Percentiles rank a stretch among this genome's conserved stretches.
Conservation (phyloP, 1,284 basidiomycete genomes). For the Vanrija sp. region DNA sequence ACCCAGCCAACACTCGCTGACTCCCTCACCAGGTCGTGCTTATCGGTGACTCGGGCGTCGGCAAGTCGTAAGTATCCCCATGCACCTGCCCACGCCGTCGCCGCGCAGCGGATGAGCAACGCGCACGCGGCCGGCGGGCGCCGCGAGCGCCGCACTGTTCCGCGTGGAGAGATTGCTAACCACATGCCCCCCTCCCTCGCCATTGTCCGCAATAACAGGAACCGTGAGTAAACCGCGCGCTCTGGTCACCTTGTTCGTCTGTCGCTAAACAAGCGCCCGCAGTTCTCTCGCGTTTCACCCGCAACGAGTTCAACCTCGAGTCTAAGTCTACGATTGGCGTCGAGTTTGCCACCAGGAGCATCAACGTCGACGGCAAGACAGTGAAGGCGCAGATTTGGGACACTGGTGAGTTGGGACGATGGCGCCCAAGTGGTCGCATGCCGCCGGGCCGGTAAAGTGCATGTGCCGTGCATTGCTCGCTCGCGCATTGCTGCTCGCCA, state of each 20-base stretch:
- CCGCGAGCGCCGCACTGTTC: background rate
- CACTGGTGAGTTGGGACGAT: constrained; percentile 70
- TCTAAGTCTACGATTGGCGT: constrained; percentile 99
- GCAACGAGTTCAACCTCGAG: constrained; percentile 98
- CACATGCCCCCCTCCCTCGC: background rate
- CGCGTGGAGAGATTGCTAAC: constrained; percentile 2
- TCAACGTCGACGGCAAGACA: constrained; percentile 92
- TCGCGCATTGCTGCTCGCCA: no score
- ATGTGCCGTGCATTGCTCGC: no score
- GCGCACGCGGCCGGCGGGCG: background rate
- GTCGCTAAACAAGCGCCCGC: constrained; percentile 3
- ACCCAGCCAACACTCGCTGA: constrained; percentile 1
- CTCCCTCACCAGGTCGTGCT: constrained; percentile 71
- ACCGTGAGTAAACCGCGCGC: constrained; percentile 38
- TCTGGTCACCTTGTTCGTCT: background rate
- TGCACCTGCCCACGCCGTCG: background rate
- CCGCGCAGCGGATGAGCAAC: background rate
- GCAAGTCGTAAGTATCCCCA: constrained; percentile 67
- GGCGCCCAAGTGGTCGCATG: no score
- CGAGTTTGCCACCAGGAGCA: constrained; percentile 95
- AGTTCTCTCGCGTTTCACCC: constrained; percentile 85
- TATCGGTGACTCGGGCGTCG: constrained; percentile 98
- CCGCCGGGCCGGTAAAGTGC: no score
- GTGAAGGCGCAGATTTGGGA: constrained; percentile 99
- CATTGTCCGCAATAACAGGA: constrained; percentile 29